Base-by-base conservation (phyloP, 1,284 basidiomycete species). In the Sanghuangporus weigelae region DNA sequence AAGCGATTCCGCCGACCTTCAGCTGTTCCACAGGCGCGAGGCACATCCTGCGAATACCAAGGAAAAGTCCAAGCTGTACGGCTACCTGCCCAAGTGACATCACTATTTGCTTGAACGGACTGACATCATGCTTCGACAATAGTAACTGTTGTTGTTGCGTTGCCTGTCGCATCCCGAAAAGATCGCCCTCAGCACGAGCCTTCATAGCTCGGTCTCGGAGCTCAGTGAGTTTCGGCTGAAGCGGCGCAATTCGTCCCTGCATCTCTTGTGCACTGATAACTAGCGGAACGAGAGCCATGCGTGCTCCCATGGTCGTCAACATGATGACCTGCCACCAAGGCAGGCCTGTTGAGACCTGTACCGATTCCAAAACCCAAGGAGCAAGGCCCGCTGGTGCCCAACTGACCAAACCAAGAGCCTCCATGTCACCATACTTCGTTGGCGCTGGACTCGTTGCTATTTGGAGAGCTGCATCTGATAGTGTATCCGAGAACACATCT, bases 301-400 rank as follows among this genome's bases (percentile, higher is more conserved):
- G 90, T 75, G 93, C 86, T 68, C 85, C 73, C 11, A 92, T 69
- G 21, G 91, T 89, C 54, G 89, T 85, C 6, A 80, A 77, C 39
- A 93, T 77, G 74, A 98, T 94, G 38, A 87, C 89, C 74, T 84
- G 87, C 80, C 93, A 93, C 93, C 93, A 95, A 2, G 93, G 91
- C 63, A 95, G 72, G 38, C 87, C 90, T 0, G 89, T 88, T 49
- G 81, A 76, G 61, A 90, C 86, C 68, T 95, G 87, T 56, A 95
- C 74, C 48, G 86, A 71, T 70, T 96, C 93, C 64, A 95, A 79
- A 8, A 79, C 71, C 69, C 81, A 79, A 44, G 77, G 77, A 35
- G 84, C 73, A 51, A 85, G 68, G 7, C 90, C 89, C 1, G 84
- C 80, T 6, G 87, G 83, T 63, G 79, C 79, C 74, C 81, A 86